These are phyloP conservation scores for Phanerodontia chrysosporium DNA, from an alignment of 768 basidiomycete species.

Conservation along the genomic window DNA sequence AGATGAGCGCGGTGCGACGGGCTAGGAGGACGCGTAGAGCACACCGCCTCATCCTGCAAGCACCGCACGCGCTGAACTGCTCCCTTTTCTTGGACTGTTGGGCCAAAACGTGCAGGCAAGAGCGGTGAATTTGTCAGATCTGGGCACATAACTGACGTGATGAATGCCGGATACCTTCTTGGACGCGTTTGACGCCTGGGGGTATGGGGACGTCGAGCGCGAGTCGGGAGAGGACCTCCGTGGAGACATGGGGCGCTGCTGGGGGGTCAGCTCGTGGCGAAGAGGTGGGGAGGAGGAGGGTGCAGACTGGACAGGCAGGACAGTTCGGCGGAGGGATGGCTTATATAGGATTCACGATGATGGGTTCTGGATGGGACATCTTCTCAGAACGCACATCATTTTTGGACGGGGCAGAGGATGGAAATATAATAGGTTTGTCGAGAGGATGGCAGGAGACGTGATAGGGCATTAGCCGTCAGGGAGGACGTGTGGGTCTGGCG, in stretches of 20 bases:
- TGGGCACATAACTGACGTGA: neutral
- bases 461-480: constrained; percentile 5
- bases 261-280: constrained; percentile 16
- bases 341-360: constrained; percentile 13
- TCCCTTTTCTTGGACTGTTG: constrained; percentile 14
- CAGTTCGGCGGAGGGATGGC: constrained; percentile 26
- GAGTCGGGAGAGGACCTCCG: constrained; percentile 17
- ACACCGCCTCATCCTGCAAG: constrained; percentile 85
- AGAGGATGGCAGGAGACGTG: neutral
- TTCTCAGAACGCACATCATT: neutral
- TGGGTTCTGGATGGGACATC: constrained; percentile 2
- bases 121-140: neutral
- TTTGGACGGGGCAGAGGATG: neutral
- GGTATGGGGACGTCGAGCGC: constrained; percentile 15
- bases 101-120: neutral
- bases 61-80: constrained; percentile 64
- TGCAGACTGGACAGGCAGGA: constrained; percentile 18
- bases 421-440: neutral
- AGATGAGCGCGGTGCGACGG: neutral
- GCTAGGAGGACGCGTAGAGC: constrained; percentile 17
- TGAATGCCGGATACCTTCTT: constrained; percentile 9
- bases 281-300: constrained; percentile 24
- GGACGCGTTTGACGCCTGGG: constrained; percentile 3
- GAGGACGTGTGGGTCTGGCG: neutral
- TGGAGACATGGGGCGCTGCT: constrained; percentile 49